Conservation (phyloP, 2,329 filamentous ascomycete species). For the Fusarium praegraminearum region DNA sequence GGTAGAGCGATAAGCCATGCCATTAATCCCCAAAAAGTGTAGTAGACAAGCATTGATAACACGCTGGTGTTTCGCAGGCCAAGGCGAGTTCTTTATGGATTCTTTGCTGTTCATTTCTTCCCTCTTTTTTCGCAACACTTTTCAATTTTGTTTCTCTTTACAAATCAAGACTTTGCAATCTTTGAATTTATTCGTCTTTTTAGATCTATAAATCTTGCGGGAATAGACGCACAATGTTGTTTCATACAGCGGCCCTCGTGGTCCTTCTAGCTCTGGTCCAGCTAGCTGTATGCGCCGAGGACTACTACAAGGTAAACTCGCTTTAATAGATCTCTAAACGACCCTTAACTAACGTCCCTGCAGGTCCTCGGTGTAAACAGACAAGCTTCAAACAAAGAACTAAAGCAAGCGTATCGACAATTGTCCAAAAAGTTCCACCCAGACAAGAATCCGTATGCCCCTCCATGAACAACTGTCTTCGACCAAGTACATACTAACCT, state of each 20-base stretch:
- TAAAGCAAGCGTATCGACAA: slow-evolving; percentile 92
- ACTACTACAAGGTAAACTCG: slow-evolving; percentile 79
- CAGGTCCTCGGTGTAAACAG: slow-evolving; percentile 84
- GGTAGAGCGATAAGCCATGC: slow-evolving; percentile 35
- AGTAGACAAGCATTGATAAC: slow-evolving; percentile 49
- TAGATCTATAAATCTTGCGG: slow-evolving; percentile 30
- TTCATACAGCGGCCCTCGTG: slow-evolving; percentile 62
- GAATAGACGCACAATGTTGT: slow-evolving; percentile 60
- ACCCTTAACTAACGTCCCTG: slow-evolving; percentile 5
- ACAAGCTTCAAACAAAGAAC: slow-evolving; percentile 83
- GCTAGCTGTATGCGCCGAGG: slow-evolving; percentile 70
- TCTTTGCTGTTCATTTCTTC: slow-evolving; percentile 16
- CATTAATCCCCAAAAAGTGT: slow-evolving; percentile 32
- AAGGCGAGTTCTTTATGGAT: slow-evolving; percentile 22
- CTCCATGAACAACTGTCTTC: slow-evolving; percentile 7
- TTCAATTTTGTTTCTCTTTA: slow-evolving; percentile 5
- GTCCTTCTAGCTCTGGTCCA: slow-evolving; percentile 67
- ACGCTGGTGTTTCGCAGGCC: slow-evolving; percentile 51
- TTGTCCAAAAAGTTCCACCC: slow-evolving; percentile 97
- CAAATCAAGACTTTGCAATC: not conserved
- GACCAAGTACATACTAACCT: not conserved
- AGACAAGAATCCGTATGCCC: slow-evolving; percentile 92
- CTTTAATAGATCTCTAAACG: not conserved
- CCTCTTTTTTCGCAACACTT: slow-evolving; percentile 13
- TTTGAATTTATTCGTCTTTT: not conserved